Base-by-base conservation (phyloP, 2,329 filamentous ascomycete species). In the Verticillium albo-atrum region DNA sequence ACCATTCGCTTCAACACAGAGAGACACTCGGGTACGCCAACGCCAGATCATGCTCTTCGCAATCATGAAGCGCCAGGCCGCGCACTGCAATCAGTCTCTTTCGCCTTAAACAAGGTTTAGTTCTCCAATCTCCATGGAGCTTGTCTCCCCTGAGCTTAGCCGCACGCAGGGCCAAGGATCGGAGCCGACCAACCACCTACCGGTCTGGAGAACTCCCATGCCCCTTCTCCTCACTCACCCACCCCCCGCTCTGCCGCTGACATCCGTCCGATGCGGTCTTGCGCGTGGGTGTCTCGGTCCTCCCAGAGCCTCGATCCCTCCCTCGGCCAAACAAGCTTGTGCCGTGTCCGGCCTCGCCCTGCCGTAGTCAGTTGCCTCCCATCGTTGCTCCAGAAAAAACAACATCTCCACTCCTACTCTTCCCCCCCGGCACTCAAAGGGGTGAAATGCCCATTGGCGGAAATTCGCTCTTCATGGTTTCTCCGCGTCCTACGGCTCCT, bases 361-460 rank as follows among this genome's bases (percentile, higher is more conserved):
- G 20, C 42, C 42, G 42, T 20, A n/a, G 20, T 50, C 42, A 12
- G 42, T 50, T 3, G 20, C 42, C 35, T 50, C 5, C 12, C 35
- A 42, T 42, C 35, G 20, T n/a, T n/a, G 35, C 35, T 50, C 42
- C 42, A 50, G 42, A 50, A 26, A 20, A 26, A 50, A 12, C 35
- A n/a, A 14, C 20, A 25, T 50, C 42, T 23, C 42, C 42, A 50
- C 42, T 23, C 42, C n/a, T 20, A 23, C 42, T 50, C 54, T 26
- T 26, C 54, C 42, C 54, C 35, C 35, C 54, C 54, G 32, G 54
- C 23, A 28, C 25, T 28, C 54, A 35, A 23, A 23, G 53, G 20
- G 54, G 35, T 28, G 34, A 56, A 56, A 47, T 56, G 54, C 54
- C 54, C 54, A 56, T 56, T 56, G 54, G 54, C 54, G 54, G 54